Evolutionary conservation across 805 yeast species (phyloP).

Genomic region (Wickerhamomyces xylosicus): DNA sequence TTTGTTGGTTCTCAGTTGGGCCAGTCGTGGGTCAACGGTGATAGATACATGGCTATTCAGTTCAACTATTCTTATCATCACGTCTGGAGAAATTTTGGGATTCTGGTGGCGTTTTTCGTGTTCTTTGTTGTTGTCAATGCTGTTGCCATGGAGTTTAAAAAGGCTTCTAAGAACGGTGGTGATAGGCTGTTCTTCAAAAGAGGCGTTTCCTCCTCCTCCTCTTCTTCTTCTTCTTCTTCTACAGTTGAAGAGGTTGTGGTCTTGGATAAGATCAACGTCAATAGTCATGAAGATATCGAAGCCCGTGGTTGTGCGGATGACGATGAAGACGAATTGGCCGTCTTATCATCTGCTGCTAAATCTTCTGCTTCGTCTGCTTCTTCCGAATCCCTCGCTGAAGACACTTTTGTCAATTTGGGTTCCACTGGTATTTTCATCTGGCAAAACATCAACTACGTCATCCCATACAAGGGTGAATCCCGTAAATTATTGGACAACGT

Average conservation of each 20-base stretch:
- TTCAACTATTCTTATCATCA: slow-evolving; percentile 46
- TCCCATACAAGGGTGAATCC: slow-evolving; percentile 22
- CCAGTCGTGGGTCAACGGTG: slow-evolving; percentile 41
- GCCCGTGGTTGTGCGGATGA: slow-evolving; percentile 20
- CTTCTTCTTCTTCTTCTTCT: too few species aligned
- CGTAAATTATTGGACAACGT: slow-evolving; percentile 24
- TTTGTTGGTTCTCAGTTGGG: background rate
- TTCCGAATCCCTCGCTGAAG: slow-evolving; percentile 15
- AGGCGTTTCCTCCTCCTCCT: slow-evolving; percentile 18
- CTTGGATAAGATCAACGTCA: slow-evolving; percentile 13
- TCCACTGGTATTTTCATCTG: slow-evolving; percentile 22
- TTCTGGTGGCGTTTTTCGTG: slow-evolving; percentile 40
- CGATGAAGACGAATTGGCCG: slow-evolving; percentile 7
- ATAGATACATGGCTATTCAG: slow-evolving; percentile 36
- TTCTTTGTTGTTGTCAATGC: slow-evolving; percentile 46
- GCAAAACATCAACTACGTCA: slow-evolving; percentile 23
- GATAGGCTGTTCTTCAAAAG: slow-evolving; percentile 42
- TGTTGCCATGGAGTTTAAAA: slow-evolving; percentile 40
- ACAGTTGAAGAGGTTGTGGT: slow-evolving; percentile 1
- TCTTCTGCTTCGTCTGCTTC: too few species aligned
- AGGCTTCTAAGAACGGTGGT: slow-evolving; percentile 25
- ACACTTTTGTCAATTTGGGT: slow-evolving; percentile 18
- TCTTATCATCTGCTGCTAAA: background rate
- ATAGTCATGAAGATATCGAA: slow-evolving; percentile 8
- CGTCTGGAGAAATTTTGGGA: slow-evolving; percentile 77